A percentile compares a stretch with the other conserved stretches of the same genome.
Evolutionary conservation across 139 green algal genomes (phyloP).

Genomic region (Chlorokybus atmophyticus): DNA sequence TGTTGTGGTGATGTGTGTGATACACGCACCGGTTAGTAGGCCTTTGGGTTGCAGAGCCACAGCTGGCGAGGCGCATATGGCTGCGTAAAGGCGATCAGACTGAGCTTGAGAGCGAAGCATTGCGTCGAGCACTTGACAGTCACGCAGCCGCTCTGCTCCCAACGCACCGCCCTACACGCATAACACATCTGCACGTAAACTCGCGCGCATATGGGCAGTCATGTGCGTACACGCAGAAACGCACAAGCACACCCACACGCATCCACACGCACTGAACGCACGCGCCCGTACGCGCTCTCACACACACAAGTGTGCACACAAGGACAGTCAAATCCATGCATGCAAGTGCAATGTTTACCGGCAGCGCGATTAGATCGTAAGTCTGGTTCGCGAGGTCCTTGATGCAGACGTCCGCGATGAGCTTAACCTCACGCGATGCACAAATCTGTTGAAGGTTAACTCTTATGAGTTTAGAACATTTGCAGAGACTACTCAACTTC

Average conservation of each 20-base stretch:
- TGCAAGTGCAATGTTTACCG: constrained; percentile 33
- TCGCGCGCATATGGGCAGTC: neutral
- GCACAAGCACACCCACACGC: no score
- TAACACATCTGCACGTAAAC: neutral
- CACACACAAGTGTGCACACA: no score
- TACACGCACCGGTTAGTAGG: constrained; percentile 57
- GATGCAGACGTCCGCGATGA: constrained; percentile 67
- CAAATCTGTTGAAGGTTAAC: neutral
- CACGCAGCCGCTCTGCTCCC: constrained; percentile 68
- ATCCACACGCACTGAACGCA: no score
- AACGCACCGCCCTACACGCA: constrained; percentile 65
- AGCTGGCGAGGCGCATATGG: constrained; percentile 82
- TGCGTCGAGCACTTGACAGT: constrained; percentile 36
- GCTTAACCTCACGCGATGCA: constrained; percentile 42
- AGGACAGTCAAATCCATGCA: no score
- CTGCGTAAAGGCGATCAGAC: constrained; percentile 39
- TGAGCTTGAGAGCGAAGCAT: constrained; percentile 46
- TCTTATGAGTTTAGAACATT: neutral
- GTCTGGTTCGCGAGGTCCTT: neutral
- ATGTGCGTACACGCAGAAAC: neutral
- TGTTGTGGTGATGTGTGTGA: no score
- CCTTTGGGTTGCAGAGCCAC: constrained; percentile 66
- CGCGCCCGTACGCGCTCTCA: no score
- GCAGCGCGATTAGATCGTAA: constrained; percentile 76
- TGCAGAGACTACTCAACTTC: neutral